These are phyloP conservation scores for Vitis rupestris DNA, from an alignment of 164 flowering plant genomes.

Conservation along the genomic window DNA sequence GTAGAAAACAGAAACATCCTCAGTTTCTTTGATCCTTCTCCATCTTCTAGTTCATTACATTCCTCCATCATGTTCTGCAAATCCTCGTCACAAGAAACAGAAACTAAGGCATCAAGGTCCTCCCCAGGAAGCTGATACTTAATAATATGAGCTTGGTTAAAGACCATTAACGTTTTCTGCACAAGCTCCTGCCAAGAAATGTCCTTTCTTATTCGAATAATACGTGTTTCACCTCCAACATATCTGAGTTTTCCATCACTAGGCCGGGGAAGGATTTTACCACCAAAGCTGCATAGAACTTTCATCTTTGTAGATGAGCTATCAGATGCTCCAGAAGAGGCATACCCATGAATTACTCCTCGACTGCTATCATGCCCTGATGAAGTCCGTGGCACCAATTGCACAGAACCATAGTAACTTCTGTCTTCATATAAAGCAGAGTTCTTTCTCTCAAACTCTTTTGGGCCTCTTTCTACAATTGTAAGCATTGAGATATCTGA, in stretches of 20 bases:
- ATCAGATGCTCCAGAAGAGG: constrained; percentile 30
- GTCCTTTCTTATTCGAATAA: constrained; percentile 33
- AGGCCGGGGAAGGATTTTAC: constrained; percentile 47
- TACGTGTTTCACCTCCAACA: constrained; percentile 57
- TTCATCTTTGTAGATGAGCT: constrained; percentile 30
- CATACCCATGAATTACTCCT: constrained; percentile 13
- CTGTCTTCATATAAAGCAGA: constrained; percentile 21
- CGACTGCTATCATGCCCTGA: constrained; percentile 19
- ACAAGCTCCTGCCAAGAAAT: constrained; percentile 43
- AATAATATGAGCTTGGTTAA: constrained; percentile 27
- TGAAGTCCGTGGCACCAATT: constrained; percentile 19
- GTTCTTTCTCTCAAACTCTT: constrained; percentile 23
- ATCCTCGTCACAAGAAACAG: constrained; percentile 48
- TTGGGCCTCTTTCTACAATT: constrained; percentile 25
- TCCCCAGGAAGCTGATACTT: constrained; percentile 57
- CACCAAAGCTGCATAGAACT: constrained; percentile 53
- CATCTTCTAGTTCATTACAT: constrained; percentile 23
- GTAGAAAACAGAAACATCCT: constrained; percentile 41
- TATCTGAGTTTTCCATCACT: constrained; percentile 51
- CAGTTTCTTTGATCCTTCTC: constrained; percentile 30
- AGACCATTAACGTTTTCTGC: constrained; percentile 32
- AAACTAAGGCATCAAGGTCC: constrained; percentile 52
- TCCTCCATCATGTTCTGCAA: constrained; percentile 52
- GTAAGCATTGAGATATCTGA: constrained; percentile 28
- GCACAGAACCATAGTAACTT: constrained; percentile 22